These are phyloP conservation scores for Metschnikowia cubensis DNA, from an alignment of 805 yeast genomes.

Conservation along the genomic window DNA sequence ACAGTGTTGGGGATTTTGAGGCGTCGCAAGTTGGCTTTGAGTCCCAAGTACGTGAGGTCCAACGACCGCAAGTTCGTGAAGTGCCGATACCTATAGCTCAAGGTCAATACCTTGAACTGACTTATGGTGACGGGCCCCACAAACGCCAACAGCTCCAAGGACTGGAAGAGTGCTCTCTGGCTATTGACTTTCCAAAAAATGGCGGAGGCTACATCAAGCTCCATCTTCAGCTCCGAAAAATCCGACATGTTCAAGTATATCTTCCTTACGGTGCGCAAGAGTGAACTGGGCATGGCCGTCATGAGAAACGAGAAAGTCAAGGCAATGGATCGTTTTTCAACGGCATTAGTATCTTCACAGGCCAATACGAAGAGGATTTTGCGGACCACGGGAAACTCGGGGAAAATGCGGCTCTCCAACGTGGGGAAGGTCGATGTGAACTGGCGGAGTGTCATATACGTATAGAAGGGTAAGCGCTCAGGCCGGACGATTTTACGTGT, in stretches of 20 bases:
- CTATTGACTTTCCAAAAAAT: background rate
- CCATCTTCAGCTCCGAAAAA: background rate
- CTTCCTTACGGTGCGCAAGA: constrained; percentile 3
- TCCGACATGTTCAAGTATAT: background rate
- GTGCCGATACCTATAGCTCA: constrained; percentile 1
- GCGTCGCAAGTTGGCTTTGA: background rate
- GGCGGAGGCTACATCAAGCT: background rate
- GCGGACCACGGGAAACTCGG: constrained; percentile 2
- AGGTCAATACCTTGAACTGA: background rate
- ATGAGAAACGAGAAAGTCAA: background rate
- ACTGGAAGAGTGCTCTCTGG: background rate
- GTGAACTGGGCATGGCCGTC: constrained; percentile 1
- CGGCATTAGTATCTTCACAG: constrained; percentile 1
- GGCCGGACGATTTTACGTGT: constrained; percentile 3
- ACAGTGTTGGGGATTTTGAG: constrained; percentile 4
- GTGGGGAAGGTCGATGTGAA: background rate
- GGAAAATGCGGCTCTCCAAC: constrained; percentile 1
- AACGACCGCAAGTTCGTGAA: background rate
- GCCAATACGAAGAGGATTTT: constrained; percentile 1
- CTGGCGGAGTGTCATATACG: constrained; percentile 3
- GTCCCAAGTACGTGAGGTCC: constrained; percentile 4
- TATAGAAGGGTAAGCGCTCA: constrained; percentile 1
- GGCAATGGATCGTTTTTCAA: background rate
- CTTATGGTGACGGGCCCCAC: constrained; percentile 1
- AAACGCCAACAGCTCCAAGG: constrained; percentile 6